Evolutionary conservation across 768 basidiomycete species (phyloP), one percentile per base, ranked within the genome.

Genomic region (Podaxis pistillaris): DNA sequence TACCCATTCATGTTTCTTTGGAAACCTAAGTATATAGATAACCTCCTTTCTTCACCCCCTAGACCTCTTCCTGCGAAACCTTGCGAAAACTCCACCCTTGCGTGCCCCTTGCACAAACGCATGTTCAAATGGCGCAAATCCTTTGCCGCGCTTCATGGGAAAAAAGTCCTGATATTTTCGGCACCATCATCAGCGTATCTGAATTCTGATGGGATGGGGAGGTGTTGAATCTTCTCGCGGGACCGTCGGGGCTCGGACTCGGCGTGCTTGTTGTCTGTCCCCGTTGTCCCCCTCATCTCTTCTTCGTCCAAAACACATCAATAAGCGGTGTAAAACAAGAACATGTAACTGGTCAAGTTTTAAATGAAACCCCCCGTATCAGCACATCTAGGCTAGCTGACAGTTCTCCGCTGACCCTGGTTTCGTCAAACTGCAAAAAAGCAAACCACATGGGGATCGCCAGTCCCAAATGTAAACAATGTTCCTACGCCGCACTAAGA

Each of bases 151-250:
- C 26, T 56, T 36, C 53, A 36, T 62, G 60, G 52, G 52, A 47
- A 55, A 44, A 36, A n/a, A 38, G 30, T 30, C 41, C 44, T 41
- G 19, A n/a, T 62, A 62, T 62, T 49, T 62, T 62, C 53, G 51
- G 52, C 40, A 5, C 60, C 49, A 40, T 58, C 57, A 58, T 52
- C 47, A 51, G 22, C 50, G 19, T 12, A 51, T 57, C 56, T 24
- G 56, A 22, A 44, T 60, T 37, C 46, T 59, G 58, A 51, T 60
- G 58, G 51, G 8, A 41, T 51, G 28, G n/a, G 30, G 8, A 12
- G 22, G 12, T 13, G 8, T 19, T 13, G 30, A 19, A 9, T 36
- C 22, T 62, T 62, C 53, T 55, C 60, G 60, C 60, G 60, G 60
- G 53, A 30, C 53, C 47, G 41, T 62, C 53, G 53, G 60, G 36